Conservation (phyloP, 2,329 filamentous ascomycete genomes). For the Cladosporium sphaerospermum region DNA sequence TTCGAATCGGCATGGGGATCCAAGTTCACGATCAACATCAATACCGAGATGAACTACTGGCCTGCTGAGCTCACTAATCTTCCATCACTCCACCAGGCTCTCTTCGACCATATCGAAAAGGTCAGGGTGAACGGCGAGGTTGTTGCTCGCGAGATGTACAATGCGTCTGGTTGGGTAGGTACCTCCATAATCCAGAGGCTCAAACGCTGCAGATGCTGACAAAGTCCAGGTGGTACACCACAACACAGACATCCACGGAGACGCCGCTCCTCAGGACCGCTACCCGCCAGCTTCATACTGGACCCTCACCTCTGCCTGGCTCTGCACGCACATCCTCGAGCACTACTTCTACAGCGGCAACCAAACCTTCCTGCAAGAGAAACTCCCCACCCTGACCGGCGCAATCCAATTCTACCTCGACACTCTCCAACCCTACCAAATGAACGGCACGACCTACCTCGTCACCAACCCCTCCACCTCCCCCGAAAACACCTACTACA, state of each 20-base stretch:
- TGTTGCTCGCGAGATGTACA: slow-evolving; percentile 50
- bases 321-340: slow-evolving; percentile 56
- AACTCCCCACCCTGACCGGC: slow-evolving; percentile 50
- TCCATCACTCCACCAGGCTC: slow-evolving; percentile 37
- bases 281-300: slow-evolving; percentile 40
- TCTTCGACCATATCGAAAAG: slow-evolving; percentile 50
- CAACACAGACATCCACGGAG: slow-evolving; percentile 55
- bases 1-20: slow-evolving; percentile 45
- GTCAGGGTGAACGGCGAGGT: slow-evolving; percentile 50
- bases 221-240: slow-evolving; percentile 43
- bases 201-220: slow-evolving; percentile 51
- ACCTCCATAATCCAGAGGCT: slow-evolving; percentile 45
- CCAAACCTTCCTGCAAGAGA: slow-evolving; percentile 35
- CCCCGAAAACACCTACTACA: slow-evolving; percentile 41
- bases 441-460: slow-evolving; percentile 41
- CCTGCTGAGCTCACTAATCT: slow-evolving; percentile 48
- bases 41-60: slow-evolving; percentile 59
- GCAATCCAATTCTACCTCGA: slow-evolving; percentile 52
- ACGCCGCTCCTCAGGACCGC: slow-evolving; percentile 45
- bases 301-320: slow-evolving; percentile 49
- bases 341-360: slow-evolving; percentile 50
- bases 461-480: slow-evolving; percentile 55
- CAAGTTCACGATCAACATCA: slow-evolving; percentile 56
- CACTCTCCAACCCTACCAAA: slow-evolving; percentile 45
- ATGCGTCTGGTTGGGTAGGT: slow-evolving; percentile 45